Evolutionary conservation across 2,329 filamentous ascomycete species (phyloP), one percentile per base, ranked within the genome.

Genomic region (Diaporthe australafricana): DNA sequence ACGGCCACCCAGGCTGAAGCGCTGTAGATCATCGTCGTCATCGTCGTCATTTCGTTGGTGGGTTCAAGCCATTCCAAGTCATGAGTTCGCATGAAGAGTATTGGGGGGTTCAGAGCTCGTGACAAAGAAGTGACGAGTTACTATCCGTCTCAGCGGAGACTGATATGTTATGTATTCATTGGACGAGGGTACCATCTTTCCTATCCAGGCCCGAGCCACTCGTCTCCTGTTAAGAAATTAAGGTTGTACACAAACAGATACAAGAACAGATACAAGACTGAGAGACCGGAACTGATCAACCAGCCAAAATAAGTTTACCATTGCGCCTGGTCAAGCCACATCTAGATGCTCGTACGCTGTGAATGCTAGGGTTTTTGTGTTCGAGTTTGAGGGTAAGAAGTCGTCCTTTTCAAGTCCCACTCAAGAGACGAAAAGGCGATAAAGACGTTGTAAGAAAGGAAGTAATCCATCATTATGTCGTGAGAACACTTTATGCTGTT

Each of bases 381-480:
- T 45, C 45, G 32, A 22, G 50, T 42, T 25, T 68, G 38, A 40
- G 35, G 48, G 40, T 35, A 20, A 16, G 8, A 45, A 20, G 16
- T 56, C 16, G 12, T 27, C 60, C 53, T 16, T 42, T 47, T 50
- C 30, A 30, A 47, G 38, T 32, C 57, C n/a, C 32, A 40, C 14
- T 27, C 17, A 30, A 38, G 27, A 48, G 20, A 45, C 22, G 1
- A 40, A 40, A 22, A 55, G 25, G 50, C 47, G 35, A 11, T 35
- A 56, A 20, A 48, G 57, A 22, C 16, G 16, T 27, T 71, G 42
- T 55, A 70, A 50, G 63, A 70, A 57, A 57, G 40, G 47, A 70
- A 68, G 42, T 72, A 57, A 70, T 60, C 57, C 65, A 52, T 72
- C 72, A 70, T 74, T 63, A 74, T 70, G 47, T 74, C 72, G 70